A percentile compares a stretch with the other conserved stretches of the same genome.
These are phyloP conservation scores for Suillus spraguei DNA, from an alignment of 768 basidiomycete genomes.

Conservation along the genomic window DNA sequence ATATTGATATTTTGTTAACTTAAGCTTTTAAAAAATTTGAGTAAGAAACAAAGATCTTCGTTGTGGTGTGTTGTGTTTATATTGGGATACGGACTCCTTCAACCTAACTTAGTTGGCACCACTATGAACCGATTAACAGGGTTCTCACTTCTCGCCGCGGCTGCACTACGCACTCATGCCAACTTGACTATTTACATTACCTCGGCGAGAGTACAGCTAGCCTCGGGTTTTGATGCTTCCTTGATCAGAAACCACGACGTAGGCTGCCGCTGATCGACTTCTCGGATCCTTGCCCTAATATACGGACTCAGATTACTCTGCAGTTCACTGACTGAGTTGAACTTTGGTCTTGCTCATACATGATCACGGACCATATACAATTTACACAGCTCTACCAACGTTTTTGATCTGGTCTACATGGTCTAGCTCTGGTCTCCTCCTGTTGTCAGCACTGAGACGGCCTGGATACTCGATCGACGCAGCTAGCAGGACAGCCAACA, in stretches of 20 bases:
- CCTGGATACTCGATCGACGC: background rate
- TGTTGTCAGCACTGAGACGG: background rate
- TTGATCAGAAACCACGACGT: constrained; percentile 1
- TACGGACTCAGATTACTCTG: background rate
- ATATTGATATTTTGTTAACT: background rate
- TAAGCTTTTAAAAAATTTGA: constrained; percentile 3
- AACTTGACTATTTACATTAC: background rate
- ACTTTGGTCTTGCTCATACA: background rate
- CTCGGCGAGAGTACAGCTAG: background rate
- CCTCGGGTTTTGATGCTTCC: constrained; percentile 6
- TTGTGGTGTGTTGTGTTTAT: background rate
- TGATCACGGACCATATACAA: background rate
- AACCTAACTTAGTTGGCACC: background rate
- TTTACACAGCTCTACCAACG: constrained; percentile 6
- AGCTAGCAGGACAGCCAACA: background rate
- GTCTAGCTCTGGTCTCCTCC: background rate
- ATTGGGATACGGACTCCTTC: background rate
- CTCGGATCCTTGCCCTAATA: constrained; percentile 1
- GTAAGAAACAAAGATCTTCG: background rate
- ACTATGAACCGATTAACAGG: background rate
- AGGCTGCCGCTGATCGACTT: constrained; percentile 6
- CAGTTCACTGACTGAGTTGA: background rate
- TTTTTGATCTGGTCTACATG: background rate
- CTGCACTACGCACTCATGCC: background rate
- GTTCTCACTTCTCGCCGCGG: background rate